These are phyloP conservation scores for Mariannaea sp. DNA, from an alignment of 2,329 filamentous ascomycete species.

Conservation along the genomic window DNA sequence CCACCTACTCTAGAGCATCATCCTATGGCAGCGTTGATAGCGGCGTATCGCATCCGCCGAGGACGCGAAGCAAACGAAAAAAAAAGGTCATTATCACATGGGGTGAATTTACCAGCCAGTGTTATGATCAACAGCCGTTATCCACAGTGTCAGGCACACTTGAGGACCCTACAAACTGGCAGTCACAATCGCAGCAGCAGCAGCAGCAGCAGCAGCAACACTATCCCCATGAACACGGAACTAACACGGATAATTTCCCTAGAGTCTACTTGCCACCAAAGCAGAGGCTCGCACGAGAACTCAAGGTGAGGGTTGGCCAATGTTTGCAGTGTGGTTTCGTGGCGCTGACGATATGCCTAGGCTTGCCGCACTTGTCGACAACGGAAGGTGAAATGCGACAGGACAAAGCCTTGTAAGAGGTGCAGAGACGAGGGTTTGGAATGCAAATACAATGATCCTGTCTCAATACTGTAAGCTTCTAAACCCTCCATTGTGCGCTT, in stretches of 20 bases:
- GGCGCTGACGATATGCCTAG: constrained; percentile 49
- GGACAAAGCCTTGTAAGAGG: constrained; percentile 80
- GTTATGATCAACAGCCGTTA: too few species aligned
- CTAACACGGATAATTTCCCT: too few species aligned
- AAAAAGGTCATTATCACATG: too few species aligned
- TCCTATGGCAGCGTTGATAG: too few species aligned
- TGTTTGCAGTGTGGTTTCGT: not conserved
- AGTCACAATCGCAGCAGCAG: too few species aligned
- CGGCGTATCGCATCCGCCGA: too few species aligned
- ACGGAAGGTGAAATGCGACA: constrained; percentile 90
- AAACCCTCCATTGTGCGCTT: not conserved
- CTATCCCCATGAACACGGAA: constrained; percentile 40
- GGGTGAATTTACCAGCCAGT: too few species aligned
- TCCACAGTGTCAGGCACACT: too few species aligned
- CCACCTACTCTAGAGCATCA: too few species aligned
- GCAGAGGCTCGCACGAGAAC: constrained; percentile 68
- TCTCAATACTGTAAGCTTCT: constrained; percentile 78
- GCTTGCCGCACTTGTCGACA: constrained; percentile 90
- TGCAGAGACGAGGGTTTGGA: constrained; percentile 85
- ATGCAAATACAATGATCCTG: constrained; percentile 89
- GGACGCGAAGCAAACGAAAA: too few species aligned
- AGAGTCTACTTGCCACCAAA: constrained; percentile 53
- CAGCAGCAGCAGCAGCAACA: too few species aligned
- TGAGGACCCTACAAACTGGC: too few species aligned
- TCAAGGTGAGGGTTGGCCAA: constrained; percentile 53